Conservation (phyloP, 2,329 filamentous ascomycete species). For the Albophoma yamanashiensis region DNA sequence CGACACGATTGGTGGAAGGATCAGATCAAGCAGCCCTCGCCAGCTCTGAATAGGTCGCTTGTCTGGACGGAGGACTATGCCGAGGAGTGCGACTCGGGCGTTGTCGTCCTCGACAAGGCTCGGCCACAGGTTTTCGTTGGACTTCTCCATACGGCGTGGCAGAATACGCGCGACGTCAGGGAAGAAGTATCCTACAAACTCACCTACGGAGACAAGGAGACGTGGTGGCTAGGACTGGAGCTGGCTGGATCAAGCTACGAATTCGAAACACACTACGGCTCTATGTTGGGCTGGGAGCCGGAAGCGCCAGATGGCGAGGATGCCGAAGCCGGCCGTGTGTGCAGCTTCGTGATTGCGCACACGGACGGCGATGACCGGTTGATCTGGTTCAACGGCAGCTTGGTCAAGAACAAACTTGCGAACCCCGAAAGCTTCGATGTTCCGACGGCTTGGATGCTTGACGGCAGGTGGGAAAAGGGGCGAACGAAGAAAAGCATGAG, state of each 20-base stretch:
- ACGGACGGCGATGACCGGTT: slow-evolving; percentile 23
- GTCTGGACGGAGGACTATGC: slow-evolving; percentile 28
- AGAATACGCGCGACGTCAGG: slow-evolving; percentile 28
- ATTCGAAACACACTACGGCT: slow-evolving; percentile 30
- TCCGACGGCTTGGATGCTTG: slow-evolving; percentile 28
- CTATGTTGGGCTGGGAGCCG: slow-evolving; percentile 25
- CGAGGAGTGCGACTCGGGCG: slow-evolving; percentile 30
- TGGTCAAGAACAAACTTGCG: slow-evolving; percentile 27
- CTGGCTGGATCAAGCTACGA: slow-evolving; percentile 24
- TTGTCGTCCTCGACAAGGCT: slow-evolving; percentile 29
- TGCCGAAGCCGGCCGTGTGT: slow-evolving; percentile 15
- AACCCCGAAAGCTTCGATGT: slow-evolving; percentile 20
- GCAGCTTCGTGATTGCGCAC: slow-evolving; percentile 31
- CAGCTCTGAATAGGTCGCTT: slow-evolving; percentile 19
- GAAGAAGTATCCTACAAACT: slow-evolving; percentile 28
- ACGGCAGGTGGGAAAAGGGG: slow-evolving; percentile 25
- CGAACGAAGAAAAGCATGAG: slow-evolving; percentile 21
- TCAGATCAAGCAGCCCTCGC: slow-evolving; percentile 23
- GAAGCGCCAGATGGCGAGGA: not conserved
- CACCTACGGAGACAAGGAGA: slow-evolving; percentile 34
- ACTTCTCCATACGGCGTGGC: slow-evolving; percentile 31
- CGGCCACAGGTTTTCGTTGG: slow-evolving; percentile 24
- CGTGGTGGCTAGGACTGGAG: slow-evolving; percentile 34
- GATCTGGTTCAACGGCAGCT: slow-evolving; percentile 32
- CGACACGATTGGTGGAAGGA: slow-evolving; percentile 26